Conservation (phyloP, 176 grass and related monocot species). For the Eragrostis curvula region DNA sequence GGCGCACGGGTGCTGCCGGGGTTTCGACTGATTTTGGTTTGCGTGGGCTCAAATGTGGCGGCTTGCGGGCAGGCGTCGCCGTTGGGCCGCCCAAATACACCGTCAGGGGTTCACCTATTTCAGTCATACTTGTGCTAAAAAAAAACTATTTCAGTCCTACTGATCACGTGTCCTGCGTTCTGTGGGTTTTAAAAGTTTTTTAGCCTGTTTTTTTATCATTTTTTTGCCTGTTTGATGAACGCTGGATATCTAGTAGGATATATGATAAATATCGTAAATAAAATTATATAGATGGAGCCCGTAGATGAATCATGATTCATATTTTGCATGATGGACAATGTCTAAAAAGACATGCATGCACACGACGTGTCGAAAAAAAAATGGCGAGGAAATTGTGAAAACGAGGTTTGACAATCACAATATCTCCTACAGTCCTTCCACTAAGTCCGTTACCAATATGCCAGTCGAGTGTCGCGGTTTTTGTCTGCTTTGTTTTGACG, state of each 20-base stretch:
- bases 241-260: background rate
- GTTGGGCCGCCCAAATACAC: slow-evolving; percentile 44
- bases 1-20: slow-evolving; percentile 42
- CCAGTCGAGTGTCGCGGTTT: too few relatives aligned
- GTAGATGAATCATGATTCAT: too few relatives aligned
- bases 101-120: background rate
- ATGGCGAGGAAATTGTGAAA: background rate
- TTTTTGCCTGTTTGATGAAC: background rate
- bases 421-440: background rate
- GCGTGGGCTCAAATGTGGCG: slow-evolving; percentile 48
- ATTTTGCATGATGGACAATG: too few relatives aligned
- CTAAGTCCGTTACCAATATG: too few relatives aligned
- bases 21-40: slow-evolving; percentile 49
- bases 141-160: too few relatives aligned
- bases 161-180: slow-evolving; percentile 25
- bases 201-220: background rate
- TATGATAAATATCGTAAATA: too few relatives aligned
- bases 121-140: too few relatives aligned
- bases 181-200: background rate
- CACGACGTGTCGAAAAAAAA: background rate
- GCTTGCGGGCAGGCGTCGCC: slow-evolving; percentile 5
- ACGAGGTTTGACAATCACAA: background rate
- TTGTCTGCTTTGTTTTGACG: too few relatives aligned
- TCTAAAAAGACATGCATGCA: background rate
- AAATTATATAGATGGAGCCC: too few relatives aligned